A percentile compares a stretch with the other conserved stretches of the same genome.
phyloP scores from a whole-genome alignment of 1,284 basidiomycete genomes.

The Rhodotorula sp. region DNA sequence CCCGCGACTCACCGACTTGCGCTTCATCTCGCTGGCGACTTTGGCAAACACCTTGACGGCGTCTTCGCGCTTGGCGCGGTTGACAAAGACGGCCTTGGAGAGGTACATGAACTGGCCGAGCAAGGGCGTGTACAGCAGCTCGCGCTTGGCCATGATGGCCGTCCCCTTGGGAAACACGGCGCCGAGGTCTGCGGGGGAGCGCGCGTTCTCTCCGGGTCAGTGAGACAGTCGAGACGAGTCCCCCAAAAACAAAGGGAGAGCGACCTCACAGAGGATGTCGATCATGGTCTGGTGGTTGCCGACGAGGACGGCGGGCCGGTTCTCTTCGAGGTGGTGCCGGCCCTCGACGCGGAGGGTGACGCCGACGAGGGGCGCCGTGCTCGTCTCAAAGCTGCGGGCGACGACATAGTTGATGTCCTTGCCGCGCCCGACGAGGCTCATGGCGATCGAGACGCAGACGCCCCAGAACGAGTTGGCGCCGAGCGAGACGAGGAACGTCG shows the following conservation, averaged over 20 bases:
- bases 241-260: too few species aligned
- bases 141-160: conserved; percentile 91
- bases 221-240: not conserved
- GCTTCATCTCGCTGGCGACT: conserved; percentile 74
- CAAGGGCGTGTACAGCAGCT: conserved; percentile 76
- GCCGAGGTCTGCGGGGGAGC: conserved; percentile 60
- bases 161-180: conserved; percentile 79
- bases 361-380: conserved; percentile 67
- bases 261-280: conserved; percentile 62
- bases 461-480: conserved; percentile 70
- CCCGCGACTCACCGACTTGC: conserved; percentile 52
- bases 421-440: conserved; percentile 66
- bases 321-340: conserved; percentile 66
- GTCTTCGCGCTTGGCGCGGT: conserved; percentile 72
- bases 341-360: conserved; percentile 78
- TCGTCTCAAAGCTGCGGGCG: conserved; percentile 76
- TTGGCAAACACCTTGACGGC: conserved; percentile 74
- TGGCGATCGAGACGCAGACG: conserved; percentile 66
- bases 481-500: conserved; percentile 33
- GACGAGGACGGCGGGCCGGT: conserved; percentile 70
- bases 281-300: conserved; percentile 92
- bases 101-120: conserved; percentile 86
- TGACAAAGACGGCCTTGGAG: conserved; percentile 89
- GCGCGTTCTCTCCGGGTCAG: too few species aligned
- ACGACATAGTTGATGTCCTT: conserved; percentile 83